These are phyloP conservation scores for Boletus subcaerulescens DNA, from an alignment of 768 basidiomycete genomes.

Conservation along the genomic window DNA sequence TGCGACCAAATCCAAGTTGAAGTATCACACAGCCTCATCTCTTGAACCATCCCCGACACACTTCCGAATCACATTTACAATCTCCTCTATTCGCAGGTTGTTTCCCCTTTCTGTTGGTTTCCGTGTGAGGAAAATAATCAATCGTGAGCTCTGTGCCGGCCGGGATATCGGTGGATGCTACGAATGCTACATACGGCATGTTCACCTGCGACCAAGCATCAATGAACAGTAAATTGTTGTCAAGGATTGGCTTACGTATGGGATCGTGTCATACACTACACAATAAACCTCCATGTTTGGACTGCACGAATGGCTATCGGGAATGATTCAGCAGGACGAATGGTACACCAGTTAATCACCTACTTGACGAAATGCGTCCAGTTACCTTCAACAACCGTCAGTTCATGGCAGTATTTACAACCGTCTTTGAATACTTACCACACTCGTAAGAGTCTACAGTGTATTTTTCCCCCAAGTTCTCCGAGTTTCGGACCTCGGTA, in stretches of 20 bases:
- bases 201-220: slow-evolving; percentile 41
- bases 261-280: slow-evolving; percentile 61
- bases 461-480: slow-evolving; percentile 36
- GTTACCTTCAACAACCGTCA: slow-evolving; percentile 47
- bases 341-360: slow-evolving; percentile 14
- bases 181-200: slow-evolving; percentile 62
- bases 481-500: slow-evolving; percentile 40
- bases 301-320: slow-evolving; percentile 61
- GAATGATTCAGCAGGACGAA: slow-evolving; percentile 2
- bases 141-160: slow-evolving; percentile 57
- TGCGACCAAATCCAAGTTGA: too few species aligned
- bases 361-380: slow-evolving; percentile 78
- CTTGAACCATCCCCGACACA: slow-evolving; percentile 40
- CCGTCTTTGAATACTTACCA: slow-evolving; percentile 38
- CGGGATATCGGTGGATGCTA: slow-evolving; percentile 45
- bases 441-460: slow-evolving; percentile 53
- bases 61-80: slow-evolving; percentile 38
- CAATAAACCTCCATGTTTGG: slow-evolving; percentile 58
- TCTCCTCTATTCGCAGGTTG: slow-evolving; percentile 26
- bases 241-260: slow-evolving; percentile 38
- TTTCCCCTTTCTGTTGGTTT: slow-evolving; percentile 24
- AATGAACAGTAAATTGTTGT: not conserved
- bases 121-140: slow-evolving; percentile 55
- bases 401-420: not conserved
- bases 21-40: not conserved